These are phyloP conservation scores for Albophoma yamanashiensis DNA, from an alignment of 2,329 filamentous ascomycete genomes.

Conservation along the genomic window DNA sequence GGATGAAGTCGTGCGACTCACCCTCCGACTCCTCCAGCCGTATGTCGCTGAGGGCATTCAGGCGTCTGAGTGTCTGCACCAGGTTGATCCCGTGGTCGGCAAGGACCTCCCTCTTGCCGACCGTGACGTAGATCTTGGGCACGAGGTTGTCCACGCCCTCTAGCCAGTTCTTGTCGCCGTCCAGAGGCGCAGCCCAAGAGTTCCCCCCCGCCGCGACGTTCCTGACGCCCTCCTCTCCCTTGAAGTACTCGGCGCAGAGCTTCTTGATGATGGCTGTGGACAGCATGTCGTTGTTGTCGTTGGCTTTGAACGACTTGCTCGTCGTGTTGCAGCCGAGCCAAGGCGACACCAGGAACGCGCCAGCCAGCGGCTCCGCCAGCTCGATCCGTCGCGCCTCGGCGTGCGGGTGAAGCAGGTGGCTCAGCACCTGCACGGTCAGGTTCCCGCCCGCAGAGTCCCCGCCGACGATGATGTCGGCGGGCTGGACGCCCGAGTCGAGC, in stretches of 20 bases:
- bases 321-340: constrained; percentile 14
- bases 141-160: constrained; percentile 11
- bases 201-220: constrained; percentile 3
- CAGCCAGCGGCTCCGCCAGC: constrained; percentile 15
- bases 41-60: constrained; percentile 12
- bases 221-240: constrained; percentile 4
- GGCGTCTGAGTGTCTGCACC: constrained; percentile 10
- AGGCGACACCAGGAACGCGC: constrained; percentile 21
- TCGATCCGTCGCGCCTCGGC: constrained; percentile 9
- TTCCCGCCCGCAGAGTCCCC: constrained; percentile 27
- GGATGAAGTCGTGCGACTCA: constrained; percentile 22
- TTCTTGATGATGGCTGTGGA: constrained; percentile 6
- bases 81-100: constrained; percentile 16
- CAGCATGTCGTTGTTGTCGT: constrained; percentile 22
- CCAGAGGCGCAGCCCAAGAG: constrained; percentile 17
- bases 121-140: constrained; percentile 18
- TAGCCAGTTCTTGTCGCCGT: constrained; percentile 17
- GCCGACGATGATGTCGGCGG: constrained; percentile 21
- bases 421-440: constrained; percentile 18
- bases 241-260: constrained; percentile 5
- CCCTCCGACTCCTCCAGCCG: constrained; percentile 15
- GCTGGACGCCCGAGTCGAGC: constrained; percentile 15
- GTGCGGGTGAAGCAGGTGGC: constrained; percentile 21
- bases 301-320: constrained; percentile 13
- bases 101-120: constrained; percentile 19